Evolutionary conservation across 805 yeast species (phyloP).

Genomic region (Schwanniomyces vanrijiae): DNA sequence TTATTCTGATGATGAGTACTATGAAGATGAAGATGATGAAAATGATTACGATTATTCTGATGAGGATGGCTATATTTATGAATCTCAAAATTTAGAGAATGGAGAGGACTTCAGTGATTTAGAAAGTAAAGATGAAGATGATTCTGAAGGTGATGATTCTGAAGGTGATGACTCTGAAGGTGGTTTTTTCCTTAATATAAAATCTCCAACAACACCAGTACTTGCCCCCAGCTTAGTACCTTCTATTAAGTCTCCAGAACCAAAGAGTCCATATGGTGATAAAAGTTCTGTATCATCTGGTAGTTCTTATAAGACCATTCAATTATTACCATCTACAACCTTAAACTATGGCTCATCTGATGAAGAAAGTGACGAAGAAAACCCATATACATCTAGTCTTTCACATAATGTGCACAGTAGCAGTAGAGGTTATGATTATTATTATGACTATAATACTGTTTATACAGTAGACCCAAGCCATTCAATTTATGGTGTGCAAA

Average conservation of each 20-base stretch:
- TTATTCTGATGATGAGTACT: conserved; percentile 26
- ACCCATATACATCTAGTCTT: conserved; percentile 50
- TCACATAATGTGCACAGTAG: conserved; percentile 69
- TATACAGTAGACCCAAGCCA: conserved; percentile 54
- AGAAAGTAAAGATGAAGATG: conserved; percentile 24
- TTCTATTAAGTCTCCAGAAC: conserved; percentile 10
- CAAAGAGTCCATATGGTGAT: conserved; percentile 18
- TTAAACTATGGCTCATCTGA: conserved; percentile 71
- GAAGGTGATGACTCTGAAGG: conserved; percentile 55
- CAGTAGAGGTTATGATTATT: conserved; percentile 70
- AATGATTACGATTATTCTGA: conserved; percentile 30
- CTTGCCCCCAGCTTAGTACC: conserved; percentile 25
- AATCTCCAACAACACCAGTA: conserved; percentile 37
- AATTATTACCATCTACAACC: conserved; percentile 81
- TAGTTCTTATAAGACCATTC: conserved; percentile 55
- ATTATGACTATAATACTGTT: conserved; percentile 79
- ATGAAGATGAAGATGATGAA: conserved; percentile 32
- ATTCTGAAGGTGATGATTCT: conserved; percentile 29
- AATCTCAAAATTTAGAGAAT: conserved; percentile 3
- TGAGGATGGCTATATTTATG: conserved; percentile 20
- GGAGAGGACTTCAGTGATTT: conserved; percentile 16
- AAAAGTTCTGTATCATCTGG: conserved; percentile 30
- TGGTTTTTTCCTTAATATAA: conserved; percentile 64
- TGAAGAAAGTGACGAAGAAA: conserved; percentile 61
- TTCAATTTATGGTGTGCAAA: conserved; percentile 35